These are phyloP conservation scores for Microdochium bolleyi DNA, from an alignment of 2,329 filamentous ascomycete species.

Conservation along the genomic window DNA sequence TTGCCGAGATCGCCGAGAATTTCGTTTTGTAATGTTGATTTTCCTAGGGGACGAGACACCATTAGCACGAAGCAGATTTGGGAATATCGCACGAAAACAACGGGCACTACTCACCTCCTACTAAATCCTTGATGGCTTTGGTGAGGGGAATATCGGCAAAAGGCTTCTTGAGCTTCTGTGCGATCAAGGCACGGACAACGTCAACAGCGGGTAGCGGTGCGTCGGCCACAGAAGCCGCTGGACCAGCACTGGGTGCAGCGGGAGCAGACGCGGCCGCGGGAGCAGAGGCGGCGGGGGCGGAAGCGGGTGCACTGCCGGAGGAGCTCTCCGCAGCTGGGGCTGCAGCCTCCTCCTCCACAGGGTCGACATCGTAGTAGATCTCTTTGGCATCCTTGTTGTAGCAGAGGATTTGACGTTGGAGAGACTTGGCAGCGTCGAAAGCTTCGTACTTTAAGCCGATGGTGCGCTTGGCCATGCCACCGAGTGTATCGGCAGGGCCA, in stretches of 20 bases:
- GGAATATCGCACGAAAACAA: background rate
- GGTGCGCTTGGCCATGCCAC: slow-evolving; percentile 95
- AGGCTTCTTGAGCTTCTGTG: slow-evolving; percentile 96
- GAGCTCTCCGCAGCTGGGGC: slow-evolving; percentile 34
- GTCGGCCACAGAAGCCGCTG: slow-evolving; percentile 80
- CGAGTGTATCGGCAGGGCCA: slow-evolving; percentile 91
- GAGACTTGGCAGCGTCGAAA: slow-evolving; percentile 92
- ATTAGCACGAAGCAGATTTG: slow-evolving; percentile 5
- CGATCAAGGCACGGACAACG: slow-evolving; percentile 80
- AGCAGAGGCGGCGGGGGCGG: slow-evolving; percentile 29
- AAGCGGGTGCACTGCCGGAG: slow-evolving; percentile 26
- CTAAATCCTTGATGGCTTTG: slow-evolving; percentile 98
- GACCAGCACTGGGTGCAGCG: slow-evolving; percentile 65
- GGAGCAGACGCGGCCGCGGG: slow-evolving; percentile 45
- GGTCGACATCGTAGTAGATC: slow-evolving; percentile 98
- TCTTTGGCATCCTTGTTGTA: slow-evolving; percentile 99
- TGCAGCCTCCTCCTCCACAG: slow-evolving; percentile 75
- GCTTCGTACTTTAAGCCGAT: slow-evolving; percentile 96
- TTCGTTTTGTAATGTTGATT: slow-evolving; percentile 97
- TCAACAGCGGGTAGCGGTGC: slow-evolving; percentile 82
- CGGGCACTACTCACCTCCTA: slow-evolving; percentile 65
- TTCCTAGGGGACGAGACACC: slow-evolving; percentile 48
- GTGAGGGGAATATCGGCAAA: slow-evolving; percentile 79
- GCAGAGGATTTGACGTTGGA: slow-evolving; percentile 95
- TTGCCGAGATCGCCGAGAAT: slow-evolving; percentile 96